Evolutionary conservation across 371 early-diverging fungal species (phyloP), one percentile per base, ranked within the genome.

Genomic region (Mucor saturninus): DNA sequence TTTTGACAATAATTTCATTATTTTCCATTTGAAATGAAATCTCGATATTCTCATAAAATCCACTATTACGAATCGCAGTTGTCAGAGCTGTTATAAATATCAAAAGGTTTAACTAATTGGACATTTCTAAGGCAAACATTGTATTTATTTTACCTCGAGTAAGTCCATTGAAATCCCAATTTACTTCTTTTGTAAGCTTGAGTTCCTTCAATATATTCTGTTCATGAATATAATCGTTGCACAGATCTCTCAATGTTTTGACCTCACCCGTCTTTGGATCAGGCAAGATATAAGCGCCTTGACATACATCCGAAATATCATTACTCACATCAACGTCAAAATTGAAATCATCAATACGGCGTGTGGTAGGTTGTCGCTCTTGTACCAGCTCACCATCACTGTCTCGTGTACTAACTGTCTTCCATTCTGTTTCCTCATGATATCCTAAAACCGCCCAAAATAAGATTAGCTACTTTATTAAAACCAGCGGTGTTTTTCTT

Each of bases 361-460:
- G 62, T 14, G 77, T 74, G 2, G 53, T 29, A 9, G 72, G 68
- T 14, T 61, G 68, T 14, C 56, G 64, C 30, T 72, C 72, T 32
- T 63, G 57, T 13, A 55, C 53, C 2, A 56, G 55, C n/a, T 78
- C 78, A 15, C 81, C 81, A 11, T 81, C 63, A 3, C 62, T 38
- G 30, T 81, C 72, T 39, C 71, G 74, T n/a, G 62, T 54, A 0
- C 56, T 69, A 46, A 56, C 50, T 10, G 68, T 63, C 38, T 62
- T 67, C 68, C 71, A 79, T 21, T 59, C 56, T 1, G 80, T 77
- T 46, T 79, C 83, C 42, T 82, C 76, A 39, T 79, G 80, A 39
- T 67, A 73, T 9, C 82, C 82, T 82, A 42, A 38, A 35, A 26
- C 11, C 28, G 29, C 15, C 3, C 4, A 9, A 43, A 31, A 40